A percentile compares a stretch with the other conserved stretches of the same genome.
Evolutionary conservation across 2,329 filamentous ascomycete genomes (phyloP).

Genomic region (Cordyceps militaris): DNA sequence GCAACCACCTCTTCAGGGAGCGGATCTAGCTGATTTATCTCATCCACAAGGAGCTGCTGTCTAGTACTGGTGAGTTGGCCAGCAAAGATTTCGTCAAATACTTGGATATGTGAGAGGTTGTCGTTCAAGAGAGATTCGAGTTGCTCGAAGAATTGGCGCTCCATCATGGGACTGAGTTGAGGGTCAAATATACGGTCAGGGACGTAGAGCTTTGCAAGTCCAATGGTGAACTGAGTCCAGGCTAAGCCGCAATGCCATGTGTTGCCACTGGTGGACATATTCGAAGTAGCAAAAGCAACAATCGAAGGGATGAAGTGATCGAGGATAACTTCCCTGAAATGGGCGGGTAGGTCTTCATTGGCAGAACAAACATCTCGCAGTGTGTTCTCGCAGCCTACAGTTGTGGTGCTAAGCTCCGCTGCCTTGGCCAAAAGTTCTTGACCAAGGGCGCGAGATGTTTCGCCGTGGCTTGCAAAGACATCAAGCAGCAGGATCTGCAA

Average conservation of each 20-base stretch:
- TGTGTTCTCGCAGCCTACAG: conserved; percentile 15
- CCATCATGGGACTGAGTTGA: conserved; percentile 56
- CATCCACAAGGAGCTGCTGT: conserved; percentile 52
- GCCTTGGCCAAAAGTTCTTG: conserved; percentile 22
- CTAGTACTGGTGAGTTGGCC: conserved; percentile 63
- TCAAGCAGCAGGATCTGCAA: conserved; percentile 40
- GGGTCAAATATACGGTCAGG: conserved; percentile 86
- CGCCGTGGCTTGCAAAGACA: conserved; percentile 33
- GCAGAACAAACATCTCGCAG: conserved; percentile 1
- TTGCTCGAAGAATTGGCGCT: conserved; percentile 50
- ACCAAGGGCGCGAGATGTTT: conserved; percentile 23
- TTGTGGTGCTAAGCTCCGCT: conserved; percentile 5
- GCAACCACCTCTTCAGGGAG: conserved; percentile 56
- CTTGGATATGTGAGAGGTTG: conserved; percentile 52
- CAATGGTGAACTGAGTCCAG: conserved; percentile 70
- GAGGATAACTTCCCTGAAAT: conserved; percentile 21
- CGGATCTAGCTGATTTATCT: conserved; percentile 57
- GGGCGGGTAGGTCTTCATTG: neutral
- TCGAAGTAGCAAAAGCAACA: conserved; percentile 32
- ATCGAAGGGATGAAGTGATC: conserved; percentile 40
- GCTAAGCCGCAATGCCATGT: conserved; percentile 43
- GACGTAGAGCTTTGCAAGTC: conserved; percentile 71
- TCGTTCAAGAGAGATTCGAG: conserved; percentile 47
- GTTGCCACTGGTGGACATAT: conserved; percentile 15
- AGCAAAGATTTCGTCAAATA: conserved; percentile 61